Percentiles rank a stretch among this genome's conserved stretches.
phyloP scores from a whole-genome alignment of 768 basidiomycete genomes.

The Pleurotus tuoliensis region DNA sequence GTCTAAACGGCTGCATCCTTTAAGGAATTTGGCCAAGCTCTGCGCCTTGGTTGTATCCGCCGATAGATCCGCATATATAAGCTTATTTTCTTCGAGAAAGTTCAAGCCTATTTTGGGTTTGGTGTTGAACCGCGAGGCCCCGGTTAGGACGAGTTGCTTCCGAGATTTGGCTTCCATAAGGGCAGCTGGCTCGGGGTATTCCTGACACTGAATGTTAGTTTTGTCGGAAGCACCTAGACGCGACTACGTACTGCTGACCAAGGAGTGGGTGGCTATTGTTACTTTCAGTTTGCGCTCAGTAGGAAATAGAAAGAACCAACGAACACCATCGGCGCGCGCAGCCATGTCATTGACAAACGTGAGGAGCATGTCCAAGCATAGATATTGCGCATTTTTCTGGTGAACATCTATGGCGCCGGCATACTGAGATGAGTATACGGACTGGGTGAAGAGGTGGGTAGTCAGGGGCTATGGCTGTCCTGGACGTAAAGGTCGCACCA shows the following conservation, averaged over 20 bases:
- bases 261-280: slow-evolving; percentile 33
- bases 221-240: not conserved
- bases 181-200: slow-evolving; percentile 50
- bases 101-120: slow-evolving; percentile 90
- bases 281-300: slow-evolving; percentile 10
- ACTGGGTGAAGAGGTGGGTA: slow-evolving; percentile 36
- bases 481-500: slow-evolving; percentile 13
- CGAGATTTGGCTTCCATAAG: slow-evolving; percentile 71
- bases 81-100: slow-evolving; percentile 89
- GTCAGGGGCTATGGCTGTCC: slow-evolving; percentile 5
- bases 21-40: slow-evolving; percentile 83
- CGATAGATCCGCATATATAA: slow-evolving; percentile 71
- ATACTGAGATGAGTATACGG: slow-evolving; percentile 72
- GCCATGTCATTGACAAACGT: slow-evolving; percentile 89
- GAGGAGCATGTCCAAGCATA: slow-evolving; percentile 85
- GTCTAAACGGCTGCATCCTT: slow-evolving; percentile 79
- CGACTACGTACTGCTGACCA: slow-evolving; percentile 63
- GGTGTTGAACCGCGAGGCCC: slow-evolving; percentile 82
- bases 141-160: slow-evolving; percentile 82
- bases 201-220: slow-evolving; percentile 29
- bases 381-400: slow-evolving; percentile 75
- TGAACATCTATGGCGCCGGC: slow-evolving; percentile 56
- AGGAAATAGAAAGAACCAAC: slow-evolving; percentile 17
- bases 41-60: slow-evolving; percentile 50
- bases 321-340: slow-evolving; percentile 46